A percentile compares a stretch with the other conserved stretches of the same genome.
Conservation (phyloP, 176 grass and related monocot species). For the Urochloa ruziziensis region DNA sequence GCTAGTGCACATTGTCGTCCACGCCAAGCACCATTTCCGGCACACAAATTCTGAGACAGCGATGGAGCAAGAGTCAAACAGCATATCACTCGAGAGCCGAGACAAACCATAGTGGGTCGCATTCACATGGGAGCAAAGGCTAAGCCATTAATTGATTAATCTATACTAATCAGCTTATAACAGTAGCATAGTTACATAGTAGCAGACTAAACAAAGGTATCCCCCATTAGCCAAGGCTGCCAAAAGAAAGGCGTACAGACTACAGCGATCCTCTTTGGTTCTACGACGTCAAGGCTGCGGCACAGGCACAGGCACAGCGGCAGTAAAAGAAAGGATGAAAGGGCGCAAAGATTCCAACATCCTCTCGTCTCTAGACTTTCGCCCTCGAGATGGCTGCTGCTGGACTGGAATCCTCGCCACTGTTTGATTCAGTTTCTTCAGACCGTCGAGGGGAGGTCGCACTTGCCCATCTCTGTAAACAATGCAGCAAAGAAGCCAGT, state of each 20-base stretch:
- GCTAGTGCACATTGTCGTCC: slow-evolving; percentile 11
- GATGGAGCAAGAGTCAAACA: slow-evolving; percentile 7
- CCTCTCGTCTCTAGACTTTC: not conserved
- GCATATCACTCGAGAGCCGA: not conserved
- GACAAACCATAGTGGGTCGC: not conserved
- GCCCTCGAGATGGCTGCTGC: not conserved
- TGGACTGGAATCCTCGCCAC: not conserved
- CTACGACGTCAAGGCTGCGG: slow-evolving; percentile 12
- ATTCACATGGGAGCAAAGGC: slow-evolving; percentile 14
- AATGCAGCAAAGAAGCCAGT: not conserved
- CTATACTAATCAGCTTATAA: slow-evolving; percentile 15
- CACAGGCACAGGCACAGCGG: not conserved
- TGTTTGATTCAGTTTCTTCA: slow-evolving; percentile 18
- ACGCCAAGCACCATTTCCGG: slow-evolving; percentile 34
- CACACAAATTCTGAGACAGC: not conserved
- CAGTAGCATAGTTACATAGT: slow-evolving; percentile 28
- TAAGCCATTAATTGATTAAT: not conserved
- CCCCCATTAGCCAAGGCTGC: slow-evolving; percentile 32
- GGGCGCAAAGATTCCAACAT: slow-evolving; percentile 27
- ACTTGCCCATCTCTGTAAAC: slow-evolving; percentile 64
- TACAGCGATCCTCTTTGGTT: not conserved
- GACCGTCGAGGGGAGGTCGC: slow-evolving; percentile 58
- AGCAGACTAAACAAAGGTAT: slow-evolving; percentile 36
- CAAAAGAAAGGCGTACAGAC: not conserved
- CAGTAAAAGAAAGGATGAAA: slow-evolving; percentile 2